These are phyloP conservation scores for Gentiana macrophylla DNA, from an alignment of 257 asterid genomes.

Conservation along the genomic window DNA sequence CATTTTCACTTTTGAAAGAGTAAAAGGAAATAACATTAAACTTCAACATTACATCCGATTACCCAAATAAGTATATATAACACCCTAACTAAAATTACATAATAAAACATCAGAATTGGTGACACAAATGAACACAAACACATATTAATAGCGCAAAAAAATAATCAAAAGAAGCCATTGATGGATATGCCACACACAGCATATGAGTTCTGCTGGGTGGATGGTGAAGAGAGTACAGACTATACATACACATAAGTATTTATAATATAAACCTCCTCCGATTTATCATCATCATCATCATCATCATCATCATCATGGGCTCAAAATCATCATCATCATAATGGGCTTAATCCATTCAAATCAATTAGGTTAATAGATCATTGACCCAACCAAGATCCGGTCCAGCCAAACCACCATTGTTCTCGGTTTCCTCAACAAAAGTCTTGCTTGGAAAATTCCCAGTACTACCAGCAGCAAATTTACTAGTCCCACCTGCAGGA, in stretches of 20 bases:
- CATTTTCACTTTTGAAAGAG: no score
- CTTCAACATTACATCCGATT: no score
- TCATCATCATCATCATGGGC: conserved; percentile 3
- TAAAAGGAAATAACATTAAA: no score
- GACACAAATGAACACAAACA: conserved; percentile 1
- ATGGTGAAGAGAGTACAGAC: conserved; percentile 11
- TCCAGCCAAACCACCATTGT: conserved; percentile 33
- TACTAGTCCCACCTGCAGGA: conserved; percentile 15
- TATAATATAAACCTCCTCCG: background rate
- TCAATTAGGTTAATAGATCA: conserved; percentile 62
- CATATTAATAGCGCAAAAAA: conserved; percentile 6
- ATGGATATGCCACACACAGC: background rate
- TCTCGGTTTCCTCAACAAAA: conserved; percentile 33
- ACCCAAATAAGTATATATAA: no score
- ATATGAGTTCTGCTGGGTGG: conserved; percentile 5
- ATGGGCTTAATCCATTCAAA: background rate
- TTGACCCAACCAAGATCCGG: conserved; percentile 96
- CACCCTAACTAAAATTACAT: no score
- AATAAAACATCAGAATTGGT: background rate
- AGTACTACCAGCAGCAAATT: conserved; percentile 1
- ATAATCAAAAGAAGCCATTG: background rate
- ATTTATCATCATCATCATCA: conserved; percentile 7
- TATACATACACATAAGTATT: conserved; percentile 23
- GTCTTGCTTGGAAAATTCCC: conserved; percentile 33
- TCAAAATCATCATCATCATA: conserved; percentile 5